Percentiles rank a stretch among this genome's conserved stretches.
These are phyloP conservation scores for Ceriops zippeliana DNA, from an alignment of 345 rosid species.

Conservation along the genomic window DNA sequence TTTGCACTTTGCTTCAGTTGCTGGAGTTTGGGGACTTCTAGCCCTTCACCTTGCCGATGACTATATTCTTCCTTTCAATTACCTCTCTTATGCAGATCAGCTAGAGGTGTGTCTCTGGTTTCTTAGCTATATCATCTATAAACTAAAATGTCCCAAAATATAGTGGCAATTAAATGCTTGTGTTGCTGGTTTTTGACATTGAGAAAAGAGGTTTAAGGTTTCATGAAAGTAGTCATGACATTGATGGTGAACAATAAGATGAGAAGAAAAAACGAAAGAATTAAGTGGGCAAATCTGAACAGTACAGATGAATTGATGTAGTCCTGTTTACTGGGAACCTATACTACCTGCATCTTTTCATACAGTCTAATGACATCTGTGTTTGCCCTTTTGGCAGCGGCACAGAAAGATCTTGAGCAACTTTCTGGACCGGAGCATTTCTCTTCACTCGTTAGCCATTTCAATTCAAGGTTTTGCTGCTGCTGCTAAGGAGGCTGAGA, in stretches of 20 bases:
- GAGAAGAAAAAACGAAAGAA: too few species aligned
- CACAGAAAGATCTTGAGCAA: slow-evolving; percentile 47
- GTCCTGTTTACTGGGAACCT: background rate
- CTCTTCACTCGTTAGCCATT: slow-evolving; percentile 46
- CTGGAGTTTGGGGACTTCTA: slow-evolving; percentile 86
- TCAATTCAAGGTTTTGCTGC: slow-evolving; percentile 55
- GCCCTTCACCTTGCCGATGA: slow-evolving; percentile 81
- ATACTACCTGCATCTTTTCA: background rate
- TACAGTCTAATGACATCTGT: background rate
- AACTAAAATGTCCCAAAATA: background rate
- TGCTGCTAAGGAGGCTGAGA: slow-evolving; percentile 53
- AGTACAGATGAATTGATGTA: background rate
- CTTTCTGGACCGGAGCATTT: slow-evolving; percentile 41
- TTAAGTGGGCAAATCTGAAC: too few species aligned
- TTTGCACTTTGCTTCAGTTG: slow-evolving; percentile 45
- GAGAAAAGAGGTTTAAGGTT: too few species aligned
- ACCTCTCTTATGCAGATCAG: slow-evolving; percentile 62
- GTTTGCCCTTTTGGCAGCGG: slow-evolving; percentile 32
- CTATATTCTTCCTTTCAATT: slow-evolving; percentile 66
- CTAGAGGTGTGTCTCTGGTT: slow-evolving; percentile 40
- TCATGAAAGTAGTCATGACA: too few species aligned
- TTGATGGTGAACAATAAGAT: too few species aligned
- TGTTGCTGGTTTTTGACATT: too few species aligned
- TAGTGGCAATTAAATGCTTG: background rate
- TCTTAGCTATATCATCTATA: background rate